These are phyloP conservation scores for Cyclotella choctawhatcheeana DNA, from an alignment of 108 stramenopile genomes.

Conservation along the genomic window DNA sequence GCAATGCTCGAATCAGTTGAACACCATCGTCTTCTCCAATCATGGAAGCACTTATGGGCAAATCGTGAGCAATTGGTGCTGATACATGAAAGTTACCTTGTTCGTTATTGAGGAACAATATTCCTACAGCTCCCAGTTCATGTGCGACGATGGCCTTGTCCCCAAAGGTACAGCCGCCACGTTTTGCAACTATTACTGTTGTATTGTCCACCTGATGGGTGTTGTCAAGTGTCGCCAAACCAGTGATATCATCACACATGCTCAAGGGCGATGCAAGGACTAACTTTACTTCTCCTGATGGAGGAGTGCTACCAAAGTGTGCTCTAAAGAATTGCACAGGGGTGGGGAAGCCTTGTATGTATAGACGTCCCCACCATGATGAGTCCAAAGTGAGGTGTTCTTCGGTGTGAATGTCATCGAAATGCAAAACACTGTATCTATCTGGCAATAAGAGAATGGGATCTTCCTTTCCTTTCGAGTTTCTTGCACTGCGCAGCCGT, in stretches of 20 bases:
- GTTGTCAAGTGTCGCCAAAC: slow-evolving; percentile 23
- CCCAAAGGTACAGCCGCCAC: slow-evolving; percentile 41
- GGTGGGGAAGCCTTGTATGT: slow-evolving; percentile 39
- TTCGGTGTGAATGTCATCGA: slow-evolving; percentile 5
- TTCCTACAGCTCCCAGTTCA: slow-evolving; percentile 42
- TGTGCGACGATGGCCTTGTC: slow-evolving; percentile 38
- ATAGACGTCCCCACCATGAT: slow-evolving; percentile 53
- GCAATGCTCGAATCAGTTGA: slow-evolving; percentile 20
- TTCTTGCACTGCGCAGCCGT: background rate
- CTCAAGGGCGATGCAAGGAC: slow-evolving; percentile 40
- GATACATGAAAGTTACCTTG: slow-evolving; percentile 34
- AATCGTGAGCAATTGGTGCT: slow-evolving; percentile 33
- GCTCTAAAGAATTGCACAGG: slow-evolving; percentile 52
- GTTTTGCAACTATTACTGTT: slow-evolving; percentile 32
- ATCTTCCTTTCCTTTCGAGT: background rate
- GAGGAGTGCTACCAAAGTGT: slow-evolving; percentile 47
- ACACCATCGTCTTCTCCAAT: slow-evolving; percentile 29
- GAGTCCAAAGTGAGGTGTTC: slow-evolving; percentile 1
- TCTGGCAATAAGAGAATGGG: slow-evolving; percentile 5
- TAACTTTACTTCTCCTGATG: slow-evolving; percentile 17
- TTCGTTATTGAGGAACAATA: slow-evolving; percentile 27
- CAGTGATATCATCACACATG: slow-evolving; percentile 40
- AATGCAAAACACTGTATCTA: slow-evolving; percentile 27
- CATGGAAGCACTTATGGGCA: slow-evolving; percentile 31
- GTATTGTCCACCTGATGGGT: slow-evolving; percentile 2